Evolutionary conservation across 495 filamentous ascomycete species (phyloP), one percentile per base, ranked within the genome.

Genomic region (Neurospora sp.): DNA sequence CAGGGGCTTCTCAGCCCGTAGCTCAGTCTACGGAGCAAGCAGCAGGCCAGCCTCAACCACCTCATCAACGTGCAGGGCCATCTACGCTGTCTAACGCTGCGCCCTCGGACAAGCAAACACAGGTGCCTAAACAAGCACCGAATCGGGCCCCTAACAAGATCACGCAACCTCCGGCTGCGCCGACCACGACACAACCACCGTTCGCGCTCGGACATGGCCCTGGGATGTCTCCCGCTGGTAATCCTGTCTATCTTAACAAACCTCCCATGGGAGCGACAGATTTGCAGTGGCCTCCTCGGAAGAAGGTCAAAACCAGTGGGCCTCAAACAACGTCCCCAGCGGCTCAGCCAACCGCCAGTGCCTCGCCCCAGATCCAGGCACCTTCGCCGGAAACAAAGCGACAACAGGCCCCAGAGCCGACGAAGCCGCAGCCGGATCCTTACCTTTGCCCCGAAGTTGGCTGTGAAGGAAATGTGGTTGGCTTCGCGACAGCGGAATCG

Each of bases 161-260:
- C 37, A 84, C 78, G 41, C 83, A 87, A 18, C 86, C 91, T 14
- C 84, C 84, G 0, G 84, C 89, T 70, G 88, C 91, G 6, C 90
- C 91, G n/a, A 92, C 88, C 1, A 84, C 88, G 0, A 79, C 89
- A 0, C 87, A 91, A 53, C 85, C 89, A 44, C 88, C 90, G 0
- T 92, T 92, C 78, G 86, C 86, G 59, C 87, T 94, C 22, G 53
- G 53, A 9, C 53, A 66, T 73, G 90, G 89, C 27, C 86, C 87
- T 9, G 87, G 91, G 41, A 87, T 91, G 48, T 93, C 93, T 40
- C 93, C 92, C 20, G 85, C 91, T 66, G 91, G 92, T 6, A 85
- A 90, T 31, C 91, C 93, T 6, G 81, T 81, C 0, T 90, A 90
- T 73, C 78, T 83, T 46, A 78, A 77, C 46, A 82, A 85, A 48